These are phyloP conservation scores for Vitis rotundifolia DNA, from an alignment of 164 flowering plant genomes.

Conservation along the genomic window DNA sequence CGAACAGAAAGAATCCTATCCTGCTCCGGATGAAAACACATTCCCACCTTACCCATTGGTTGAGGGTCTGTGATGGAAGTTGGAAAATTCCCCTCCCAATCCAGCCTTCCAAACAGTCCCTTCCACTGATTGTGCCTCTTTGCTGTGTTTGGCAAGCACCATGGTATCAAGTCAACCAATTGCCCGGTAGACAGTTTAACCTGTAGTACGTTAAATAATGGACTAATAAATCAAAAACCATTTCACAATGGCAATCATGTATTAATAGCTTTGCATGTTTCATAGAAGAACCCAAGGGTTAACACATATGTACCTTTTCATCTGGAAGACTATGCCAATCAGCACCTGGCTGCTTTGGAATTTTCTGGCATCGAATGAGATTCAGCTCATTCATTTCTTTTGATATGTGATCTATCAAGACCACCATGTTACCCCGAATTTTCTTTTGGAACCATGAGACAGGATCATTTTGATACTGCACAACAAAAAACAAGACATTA, in stretches of 20 bases:
- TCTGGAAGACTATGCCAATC: slow-evolving; percentile 97
- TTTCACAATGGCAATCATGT: too few relatives aligned
- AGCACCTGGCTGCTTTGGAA: slow-evolving; percentile 89
- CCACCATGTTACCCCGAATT: slow-evolving; percentile 55
- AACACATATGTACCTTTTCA: slow-evolving; percentile 58
- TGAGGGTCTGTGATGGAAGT: slow-evolving; percentile 96
- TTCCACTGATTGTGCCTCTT: slow-evolving; percentile 93
- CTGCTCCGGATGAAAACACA: slow-evolving; percentile 97
- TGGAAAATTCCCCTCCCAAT: slow-evolving; percentile 96
- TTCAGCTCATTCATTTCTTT: slow-evolving; percentile 95
- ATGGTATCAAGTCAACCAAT: slow-evolving; percentile 81
- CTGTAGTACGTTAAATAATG: slow-evolving; percentile 31
- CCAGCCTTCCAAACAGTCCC: slow-evolving; percentile 89
- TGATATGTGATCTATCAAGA: slow-evolving; percentile 75
- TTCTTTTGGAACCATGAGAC: slow-evolving; percentile 91
- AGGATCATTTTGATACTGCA: slow-evolving; percentile 72
- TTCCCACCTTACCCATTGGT: slow-evolving; percentile 97
- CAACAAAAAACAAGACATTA: slow-evolving; percentile 1
- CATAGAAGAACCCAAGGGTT: too few relatives aligned
- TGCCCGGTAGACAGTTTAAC: slow-evolving; percentile 77
- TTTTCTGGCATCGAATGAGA: slow-evolving; percentile 69
- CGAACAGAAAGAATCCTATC: slow-evolving; percentile 91
- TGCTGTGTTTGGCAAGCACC: slow-evolving; percentile 94
- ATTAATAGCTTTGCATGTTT: too few relatives aligned
- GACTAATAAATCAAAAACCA: not conserved